phyloP scores from a whole-genome alignment of 2,329 filamentous ascomycete genomes.

The Trichoderma hamatum region DNA sequence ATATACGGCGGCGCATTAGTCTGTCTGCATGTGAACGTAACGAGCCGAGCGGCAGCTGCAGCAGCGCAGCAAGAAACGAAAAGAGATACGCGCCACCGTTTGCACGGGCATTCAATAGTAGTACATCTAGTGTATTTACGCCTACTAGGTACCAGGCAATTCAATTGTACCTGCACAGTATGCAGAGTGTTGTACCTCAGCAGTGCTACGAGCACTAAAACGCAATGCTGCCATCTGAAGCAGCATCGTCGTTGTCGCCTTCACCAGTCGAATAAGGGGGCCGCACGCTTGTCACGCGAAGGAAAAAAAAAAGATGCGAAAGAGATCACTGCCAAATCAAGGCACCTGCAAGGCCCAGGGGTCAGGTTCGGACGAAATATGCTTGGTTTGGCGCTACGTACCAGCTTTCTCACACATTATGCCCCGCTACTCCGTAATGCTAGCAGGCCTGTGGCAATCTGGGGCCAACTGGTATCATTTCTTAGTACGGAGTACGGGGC shows the following conservation, averaged over 20 bases:
- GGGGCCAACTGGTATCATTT: conserved; percentile 11
- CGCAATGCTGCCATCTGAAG: neutral
- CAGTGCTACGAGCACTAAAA: neutral
- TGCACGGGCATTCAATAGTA: neutral
- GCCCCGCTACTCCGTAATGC: conserved; percentile 16
- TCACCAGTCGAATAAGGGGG: neutral
- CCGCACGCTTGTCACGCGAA: conserved; percentile 10
- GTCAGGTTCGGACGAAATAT: neutral
- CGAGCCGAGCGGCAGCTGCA: conserved; percentile 12
- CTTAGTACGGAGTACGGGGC: conserved; percentile 10
- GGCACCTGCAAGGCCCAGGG: neutral
- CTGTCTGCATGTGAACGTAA: conserved; percentile 16
- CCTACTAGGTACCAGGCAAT: too few relatives aligned
- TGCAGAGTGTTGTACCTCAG: neutral
- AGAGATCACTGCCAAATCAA: neutral
- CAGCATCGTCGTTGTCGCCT: neutral
- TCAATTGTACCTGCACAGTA: neutral
- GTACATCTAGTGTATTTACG: too few relatives aligned
- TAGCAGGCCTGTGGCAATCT: conserved; percentile 13
- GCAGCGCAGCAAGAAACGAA: neutral
- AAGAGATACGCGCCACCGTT: conserved; percentile 5
- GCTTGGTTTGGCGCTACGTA: conserved; percentile 17
- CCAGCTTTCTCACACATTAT: neutral
- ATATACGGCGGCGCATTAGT: conserved; percentile 15
- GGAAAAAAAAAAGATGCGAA: neutral